These are phyloP conservation scores for Aspergillus thermomutatus DNA, from an alignment of 2,329 filamentous ascomycete species.

Conservation along the genomic window DNA sequence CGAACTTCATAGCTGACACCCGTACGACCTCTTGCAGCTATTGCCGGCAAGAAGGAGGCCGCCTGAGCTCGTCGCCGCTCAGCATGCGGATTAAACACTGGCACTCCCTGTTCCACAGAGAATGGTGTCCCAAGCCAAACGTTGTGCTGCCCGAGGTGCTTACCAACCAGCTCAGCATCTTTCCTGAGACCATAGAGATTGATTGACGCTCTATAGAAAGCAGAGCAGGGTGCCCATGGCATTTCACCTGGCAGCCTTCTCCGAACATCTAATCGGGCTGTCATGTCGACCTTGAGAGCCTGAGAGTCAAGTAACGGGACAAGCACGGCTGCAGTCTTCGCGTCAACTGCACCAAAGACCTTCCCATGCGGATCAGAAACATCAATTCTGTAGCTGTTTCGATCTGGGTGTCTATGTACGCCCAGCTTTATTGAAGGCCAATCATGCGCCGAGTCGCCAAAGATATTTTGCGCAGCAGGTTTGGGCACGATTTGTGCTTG, in stretches of 20 bases:
- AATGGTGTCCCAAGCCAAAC: constrained; percentile 66
- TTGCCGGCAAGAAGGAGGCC: constrained; percentile 15
- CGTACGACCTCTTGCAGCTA: constrained; percentile 21
- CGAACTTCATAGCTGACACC: constrained; percentile 46
- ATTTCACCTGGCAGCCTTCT: constrained; percentile 62
- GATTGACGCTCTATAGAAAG: constrained; percentile 62
- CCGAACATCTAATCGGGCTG: constrained; percentile 67
- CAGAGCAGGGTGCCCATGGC: constrained; percentile 60
- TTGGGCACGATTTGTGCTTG: constrained; percentile 69
- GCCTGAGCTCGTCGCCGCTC: constrained; percentile 45
- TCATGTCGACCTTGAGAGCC: constrained; percentile 63
- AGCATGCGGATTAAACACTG: constrained; percentile 74
- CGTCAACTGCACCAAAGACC: constrained; percentile 74
- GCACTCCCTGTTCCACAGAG: constrained; percentile 64
- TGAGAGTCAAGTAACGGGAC: constrained; percentile 69
- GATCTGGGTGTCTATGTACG: constrained; percentile 58
- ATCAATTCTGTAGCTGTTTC: constrained; percentile 59
- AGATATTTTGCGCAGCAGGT: constrained; percentile 58
- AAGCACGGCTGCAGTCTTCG: constrained; percentile 62
- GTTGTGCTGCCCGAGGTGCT: constrained; percentile 61
- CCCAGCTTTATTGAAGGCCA: constrained; percentile 75
- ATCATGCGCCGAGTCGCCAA: constrained; percentile 49
- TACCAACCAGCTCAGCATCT: constrained; percentile 63
- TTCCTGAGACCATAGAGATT: constrained; percentile 76
- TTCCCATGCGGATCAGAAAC: constrained; percentile 69